A percentile compares a stretch with the other conserved stretches of the same genome.
These are phyloP conservation scores for Rhodotorula sp. DNA, from an alignment of 1,284 basidiomycete species.

Conservation along the genomic window DNA sequence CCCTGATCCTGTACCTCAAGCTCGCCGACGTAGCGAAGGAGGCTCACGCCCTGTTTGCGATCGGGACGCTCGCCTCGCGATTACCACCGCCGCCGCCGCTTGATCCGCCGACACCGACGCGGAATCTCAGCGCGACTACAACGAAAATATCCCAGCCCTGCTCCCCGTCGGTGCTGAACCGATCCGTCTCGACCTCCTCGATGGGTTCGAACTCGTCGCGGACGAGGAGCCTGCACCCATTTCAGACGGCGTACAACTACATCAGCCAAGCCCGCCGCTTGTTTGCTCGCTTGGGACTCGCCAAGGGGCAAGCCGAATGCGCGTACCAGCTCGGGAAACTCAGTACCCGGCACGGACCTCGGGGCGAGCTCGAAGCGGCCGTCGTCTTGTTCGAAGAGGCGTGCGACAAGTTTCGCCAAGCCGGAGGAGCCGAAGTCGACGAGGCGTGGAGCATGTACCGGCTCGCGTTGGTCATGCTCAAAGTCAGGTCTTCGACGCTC, in stretches of 20 bases:
- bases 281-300: conserved; percentile 6
- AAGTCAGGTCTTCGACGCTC: conserved; percentile 11
- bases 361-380: conserved; percentile 10
- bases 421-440: conserved; percentile 3
- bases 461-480: conserved; percentile 31
- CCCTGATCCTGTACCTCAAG: conserved; percentile 24
- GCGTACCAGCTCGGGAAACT: conserved; percentile 26
- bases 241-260: conserved; percentile 3
- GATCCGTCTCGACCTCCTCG: neutral
- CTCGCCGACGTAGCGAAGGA: conserved; percentile 16
- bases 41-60: conserved; percentile 13
- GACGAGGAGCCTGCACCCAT: neutral
- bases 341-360: neutral
- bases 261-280: conserved; percentile 18
- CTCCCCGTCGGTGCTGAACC: neutral
- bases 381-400: conserved; percentile 26
- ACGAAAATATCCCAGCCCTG: neutral
- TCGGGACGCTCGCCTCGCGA: conserved; percentile 7
- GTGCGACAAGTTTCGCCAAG: neutral
- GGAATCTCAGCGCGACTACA: neutral
- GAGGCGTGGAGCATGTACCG: conserved; percentile 29
- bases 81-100: neutral
- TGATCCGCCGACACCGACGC: neutral
- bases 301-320: conserved; percentile 7
- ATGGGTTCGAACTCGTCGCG: neutral